These are phyloP conservation scores for Quercus tomentella DNA, from an alignment of 331 rosid species.

Conservation along the genomic window DNA sequence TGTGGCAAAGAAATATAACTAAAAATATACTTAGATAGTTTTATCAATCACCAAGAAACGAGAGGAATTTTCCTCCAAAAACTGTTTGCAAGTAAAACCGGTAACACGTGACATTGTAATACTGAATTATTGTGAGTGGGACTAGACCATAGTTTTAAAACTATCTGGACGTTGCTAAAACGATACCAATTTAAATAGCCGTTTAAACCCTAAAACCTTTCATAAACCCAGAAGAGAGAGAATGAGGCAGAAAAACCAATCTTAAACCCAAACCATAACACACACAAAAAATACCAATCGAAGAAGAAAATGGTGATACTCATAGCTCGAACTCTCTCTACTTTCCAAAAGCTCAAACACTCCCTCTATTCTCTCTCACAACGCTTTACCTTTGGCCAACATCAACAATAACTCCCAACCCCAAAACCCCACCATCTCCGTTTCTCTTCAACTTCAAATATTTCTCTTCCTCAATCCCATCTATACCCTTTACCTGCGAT, in stretches of 20 bases:
- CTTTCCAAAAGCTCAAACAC: conserved; percentile 21
- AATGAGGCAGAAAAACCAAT: too few species aligned
- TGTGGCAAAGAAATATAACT: too few species aligned
- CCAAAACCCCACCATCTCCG: background rate
- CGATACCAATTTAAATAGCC: background rate
- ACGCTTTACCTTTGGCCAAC: background rate
- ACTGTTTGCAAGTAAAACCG: too few species aligned
- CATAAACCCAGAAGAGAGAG: background rate
- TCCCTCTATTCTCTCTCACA: background rate
- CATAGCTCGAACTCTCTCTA: conserved; percentile 26
- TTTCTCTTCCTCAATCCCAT: conserved; percentile 22
- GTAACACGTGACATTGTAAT: too few species aligned
- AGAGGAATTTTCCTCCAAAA: too few species aligned
- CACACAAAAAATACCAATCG: too few species aligned
- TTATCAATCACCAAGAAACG: too few species aligned
- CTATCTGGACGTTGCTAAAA: too few species aligned
- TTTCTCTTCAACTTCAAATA: background rate
- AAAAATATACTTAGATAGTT: too few species aligned
- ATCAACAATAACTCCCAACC: background rate
- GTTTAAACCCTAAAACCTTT: background rate
- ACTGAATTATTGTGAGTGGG: too few species aligned
- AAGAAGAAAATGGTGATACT: background rate
- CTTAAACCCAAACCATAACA: too few species aligned
- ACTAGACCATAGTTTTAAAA: too few species aligned
- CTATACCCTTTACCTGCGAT: conserved; percentile 52